Percentiles rank a stretch among this genome's conserved stretches.
These are phyloP conservation scores for Ogataea polymorpha DNA, from an alignment of 805 yeast genomes.

Conservation along the genomic window DNA sequence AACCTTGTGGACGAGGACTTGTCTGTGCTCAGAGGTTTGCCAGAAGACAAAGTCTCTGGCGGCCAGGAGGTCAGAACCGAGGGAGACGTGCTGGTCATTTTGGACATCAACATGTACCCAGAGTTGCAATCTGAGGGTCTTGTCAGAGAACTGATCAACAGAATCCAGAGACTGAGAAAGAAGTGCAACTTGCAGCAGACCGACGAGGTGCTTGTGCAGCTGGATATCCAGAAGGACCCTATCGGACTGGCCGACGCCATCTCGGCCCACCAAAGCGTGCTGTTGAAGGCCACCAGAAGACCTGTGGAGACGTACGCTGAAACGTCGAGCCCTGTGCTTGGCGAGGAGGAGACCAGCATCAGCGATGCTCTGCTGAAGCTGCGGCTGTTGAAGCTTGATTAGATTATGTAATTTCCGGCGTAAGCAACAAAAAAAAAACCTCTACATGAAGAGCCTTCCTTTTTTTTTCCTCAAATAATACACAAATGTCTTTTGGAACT, in stretches of 20 bases:
- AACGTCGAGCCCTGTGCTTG: constrained; percentile 52
- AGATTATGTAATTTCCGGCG: constrained; percentile 3
- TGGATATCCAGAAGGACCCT: constrained; percentile 66
- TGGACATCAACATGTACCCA: constrained; percentile 84
- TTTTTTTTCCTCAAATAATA: not conserved
- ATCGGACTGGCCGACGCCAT: constrained; percentile 63
- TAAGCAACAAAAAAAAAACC: not conserved
- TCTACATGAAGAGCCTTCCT: not conserved
- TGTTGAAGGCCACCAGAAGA: constrained; percentile 73
- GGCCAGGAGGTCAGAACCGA: constrained; percentile 89
- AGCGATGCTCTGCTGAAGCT: constrained; percentile 77
- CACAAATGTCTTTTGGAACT: constrained; percentile 30
- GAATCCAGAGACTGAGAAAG: constrained; percentile 96
- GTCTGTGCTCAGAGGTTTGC: constrained; percentile 85
- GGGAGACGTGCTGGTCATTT: constrained; percentile 81
- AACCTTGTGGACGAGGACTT: constrained; percentile 83
- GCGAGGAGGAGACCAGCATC: constrained; percentile 83
- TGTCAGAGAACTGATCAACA: constrained; percentile 94
- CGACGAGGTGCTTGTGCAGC: constrained; percentile 89
- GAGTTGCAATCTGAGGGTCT: constrained; percentile 91
- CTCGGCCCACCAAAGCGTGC: constrained; percentile 58
- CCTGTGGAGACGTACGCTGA: constrained; percentile 49
- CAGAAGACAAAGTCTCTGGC: constrained; percentile 55
- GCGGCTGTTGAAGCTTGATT: constrained; percentile 66
- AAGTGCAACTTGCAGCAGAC: constrained; percentile 92